phyloP scores from a whole-genome alignment of 192 early-diverging fungal species.

The Paraglomus occultum region DNA sequence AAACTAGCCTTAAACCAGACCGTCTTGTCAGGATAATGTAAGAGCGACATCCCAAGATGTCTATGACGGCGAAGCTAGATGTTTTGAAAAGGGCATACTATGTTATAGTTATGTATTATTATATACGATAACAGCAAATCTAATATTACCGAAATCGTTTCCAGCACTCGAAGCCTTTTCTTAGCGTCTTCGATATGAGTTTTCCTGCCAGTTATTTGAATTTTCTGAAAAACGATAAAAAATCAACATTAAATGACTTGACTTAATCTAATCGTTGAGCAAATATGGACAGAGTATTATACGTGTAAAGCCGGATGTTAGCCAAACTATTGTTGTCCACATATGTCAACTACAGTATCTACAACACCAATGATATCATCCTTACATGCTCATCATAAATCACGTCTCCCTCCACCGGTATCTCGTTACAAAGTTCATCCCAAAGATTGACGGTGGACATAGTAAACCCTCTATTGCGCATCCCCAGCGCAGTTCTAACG shows the following conservation, averaged over 20 bases:
- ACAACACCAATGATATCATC: too few relatives aligned
- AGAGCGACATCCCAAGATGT: neutral
- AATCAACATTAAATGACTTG: too few relatives aligned
- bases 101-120: too few relatives aligned
- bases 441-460: conserved; percentile 14
- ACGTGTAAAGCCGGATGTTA: too few relatives aligned
- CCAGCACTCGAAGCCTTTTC: conserved; percentile 5
- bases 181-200: conserved; percentile 14
- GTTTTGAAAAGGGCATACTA: neutral
- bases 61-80: conserved; percentile 14
- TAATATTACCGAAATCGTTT: conserved; percentile 21
- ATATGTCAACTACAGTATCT: too few relatives aligned
- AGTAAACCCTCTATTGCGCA: too few relatives aligned
- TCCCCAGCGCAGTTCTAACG: too few relatives aligned
- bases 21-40: conserved; percentile 28
- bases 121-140: too few relatives aligned
- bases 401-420: neutral
- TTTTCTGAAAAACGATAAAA: too few relatives aligned
- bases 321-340: too few relatives aligned
- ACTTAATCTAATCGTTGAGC: too few relatives aligned
- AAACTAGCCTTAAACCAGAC: conserved; percentile 16
- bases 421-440: conserved; percentile 20
- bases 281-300: too few relatives aligned
- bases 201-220: conserved; percentile 1
- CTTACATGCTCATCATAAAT: neutral